These are phyloP conservation scores for Penicillium polonicum DNA, from an alignment of 2,329 filamentous ascomycete genomes.

Conservation along the genomic window DNA sequence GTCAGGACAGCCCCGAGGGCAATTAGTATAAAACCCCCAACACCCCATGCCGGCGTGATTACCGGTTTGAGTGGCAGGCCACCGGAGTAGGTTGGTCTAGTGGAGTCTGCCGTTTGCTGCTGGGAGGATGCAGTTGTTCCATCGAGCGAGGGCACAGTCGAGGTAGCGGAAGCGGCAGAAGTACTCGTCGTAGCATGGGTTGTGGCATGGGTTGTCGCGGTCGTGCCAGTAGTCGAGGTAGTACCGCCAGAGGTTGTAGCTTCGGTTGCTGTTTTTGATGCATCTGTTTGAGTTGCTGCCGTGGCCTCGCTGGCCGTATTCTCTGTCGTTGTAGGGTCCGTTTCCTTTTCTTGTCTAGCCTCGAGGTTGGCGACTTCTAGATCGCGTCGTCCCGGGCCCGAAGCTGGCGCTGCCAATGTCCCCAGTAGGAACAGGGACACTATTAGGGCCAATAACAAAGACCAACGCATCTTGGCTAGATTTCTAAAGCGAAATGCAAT, in stretches of 20 bases:
- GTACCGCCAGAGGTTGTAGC: constrained; percentile 12
- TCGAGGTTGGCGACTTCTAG: constrained; percentile 1
- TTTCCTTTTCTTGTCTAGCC: neutral
- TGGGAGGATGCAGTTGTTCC: constrained; percentile 15
- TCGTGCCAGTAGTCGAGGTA: neutral
- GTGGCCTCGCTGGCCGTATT: constrained; percentile 3
- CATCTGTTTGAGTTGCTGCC: constrained; percentile 12
- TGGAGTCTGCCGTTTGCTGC: constrained; percentile 13
- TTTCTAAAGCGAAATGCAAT: neutral
- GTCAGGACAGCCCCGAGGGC: constrained; percentile 68
- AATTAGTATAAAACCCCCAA: constrained; percentile 75
- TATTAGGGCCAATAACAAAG: constrained; percentile 8
- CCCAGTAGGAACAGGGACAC: constrained; percentile 14
- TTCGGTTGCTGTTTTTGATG: constrained; percentile 14
- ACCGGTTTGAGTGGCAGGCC: constrained; percentile 68
- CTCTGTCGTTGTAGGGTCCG: constrained; percentile 6
- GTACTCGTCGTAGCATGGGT: constrained; percentile 12
- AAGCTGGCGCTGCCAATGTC: constrained; percentile 18
- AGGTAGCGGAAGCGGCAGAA: constrained; percentile 17
- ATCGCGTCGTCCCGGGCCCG: constrained; percentile 4
- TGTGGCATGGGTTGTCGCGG: neutral
- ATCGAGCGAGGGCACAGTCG: constrained; percentile 28
- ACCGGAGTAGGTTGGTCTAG: constrained; percentile 26
- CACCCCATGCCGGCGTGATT: constrained; percentile 77
- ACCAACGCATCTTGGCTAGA: constrained; percentile 22